Conservation (phyloP, 2,329 filamentous ascomycete species). For the Tympanopsis confertula region DNA sequence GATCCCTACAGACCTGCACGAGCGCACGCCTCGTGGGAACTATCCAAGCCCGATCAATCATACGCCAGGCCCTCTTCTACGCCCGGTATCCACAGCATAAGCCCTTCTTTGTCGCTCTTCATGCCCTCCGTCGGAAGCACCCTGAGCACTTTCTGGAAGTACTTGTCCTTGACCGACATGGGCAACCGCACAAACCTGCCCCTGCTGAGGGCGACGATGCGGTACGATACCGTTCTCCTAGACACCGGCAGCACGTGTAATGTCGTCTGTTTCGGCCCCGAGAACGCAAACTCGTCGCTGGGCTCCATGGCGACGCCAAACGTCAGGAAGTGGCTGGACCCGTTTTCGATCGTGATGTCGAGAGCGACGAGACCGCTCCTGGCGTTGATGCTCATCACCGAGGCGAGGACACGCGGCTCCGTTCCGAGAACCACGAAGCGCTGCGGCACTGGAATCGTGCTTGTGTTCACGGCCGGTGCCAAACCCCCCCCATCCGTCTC, state of each 20-base stretch:
- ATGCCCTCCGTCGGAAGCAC: slow-evolving; percentile 70
- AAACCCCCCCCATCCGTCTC: slow-evolving; percentile 8
- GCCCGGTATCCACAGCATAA: slow-evolving; percentile 50
- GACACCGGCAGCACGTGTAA: slow-evolving; percentile 76
- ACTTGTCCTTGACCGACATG: slow-evolving; percentile 72
- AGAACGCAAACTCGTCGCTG: slow-evolving; percentile 85
- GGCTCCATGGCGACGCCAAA: slow-evolving; percentile 90
- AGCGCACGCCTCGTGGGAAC: too few species aligned
- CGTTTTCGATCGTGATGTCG: slow-evolving; percentile 71
- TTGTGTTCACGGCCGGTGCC: slow-evolving; percentile 36
- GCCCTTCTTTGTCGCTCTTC: slow-evolving; percentile 50
- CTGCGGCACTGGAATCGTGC: slow-evolving; percentile 65
- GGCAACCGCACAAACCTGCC: slow-evolving; percentile 63
- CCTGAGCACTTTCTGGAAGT: slow-evolving; percentile 82
- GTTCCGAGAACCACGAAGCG: slow-evolving; percentile 63
- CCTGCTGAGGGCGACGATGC: slow-evolving; percentile 54
- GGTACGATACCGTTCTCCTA: slow-evolving; percentile 61
- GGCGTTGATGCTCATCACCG: slow-evolving; percentile 25
- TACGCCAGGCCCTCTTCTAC: slow-evolving; percentile 13
- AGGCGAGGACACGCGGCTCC: slow-evolving; percentile 74
- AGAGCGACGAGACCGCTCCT: slow-evolving; percentile 27
- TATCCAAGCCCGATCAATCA: neutral
- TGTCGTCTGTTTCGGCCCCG: slow-evolving; percentile 70
- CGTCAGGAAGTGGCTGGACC: slow-evolving; percentile 85
- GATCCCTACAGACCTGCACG: too few species aligned